Conservation (phyloP, 2,329 filamentous ascomycete genomes). For the Colletotrichum siamense region DNA sequence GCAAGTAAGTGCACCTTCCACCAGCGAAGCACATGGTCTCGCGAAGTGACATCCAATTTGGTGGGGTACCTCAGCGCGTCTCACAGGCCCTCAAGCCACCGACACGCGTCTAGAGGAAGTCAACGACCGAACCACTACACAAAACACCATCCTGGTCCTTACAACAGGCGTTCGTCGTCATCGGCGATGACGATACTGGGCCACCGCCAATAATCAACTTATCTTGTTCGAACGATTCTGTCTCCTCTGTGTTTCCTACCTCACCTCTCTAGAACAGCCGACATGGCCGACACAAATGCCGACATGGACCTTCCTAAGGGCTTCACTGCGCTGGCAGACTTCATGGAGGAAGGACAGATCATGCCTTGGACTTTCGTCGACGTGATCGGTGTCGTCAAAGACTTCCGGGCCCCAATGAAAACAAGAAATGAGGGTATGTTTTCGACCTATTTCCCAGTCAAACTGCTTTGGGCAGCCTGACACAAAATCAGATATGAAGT, state of each 20-base stretch:
- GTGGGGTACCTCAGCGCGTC: constrained; percentile 5
- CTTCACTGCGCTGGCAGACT: constrained; percentile 46
- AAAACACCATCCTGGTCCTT: not conserved
- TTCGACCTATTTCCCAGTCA: not conserved
- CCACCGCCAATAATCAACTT: not conserved
- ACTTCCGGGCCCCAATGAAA: constrained; percentile 58
- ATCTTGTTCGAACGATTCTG: not conserved
- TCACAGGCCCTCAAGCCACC: not conserved
- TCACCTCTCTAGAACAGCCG: not conserved
- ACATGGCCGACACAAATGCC: not conserved
- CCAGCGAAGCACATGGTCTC: not conserved
- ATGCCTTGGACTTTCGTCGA: constrained; percentile 45
- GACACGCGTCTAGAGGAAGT: not conserved
- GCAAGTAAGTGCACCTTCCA: not conserved
- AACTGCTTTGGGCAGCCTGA: not conserved
- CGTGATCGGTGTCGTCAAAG: constrained; percentile 75
- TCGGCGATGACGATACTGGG: not conserved
- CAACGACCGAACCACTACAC: not conserved
- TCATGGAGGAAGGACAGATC: constrained; percentile 45
- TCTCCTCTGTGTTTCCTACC: not conserved
- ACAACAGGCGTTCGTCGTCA: not conserved
- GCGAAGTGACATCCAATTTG: not conserved
- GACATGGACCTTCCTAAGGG: constrained; percentile 36
- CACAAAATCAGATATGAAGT: constrained; percentile 59
- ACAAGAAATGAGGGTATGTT: constrained; percentile 55